Base-by-base conservation (phyloP, 257 asterid genomes). In the Forsythia viridissima region DNA sequence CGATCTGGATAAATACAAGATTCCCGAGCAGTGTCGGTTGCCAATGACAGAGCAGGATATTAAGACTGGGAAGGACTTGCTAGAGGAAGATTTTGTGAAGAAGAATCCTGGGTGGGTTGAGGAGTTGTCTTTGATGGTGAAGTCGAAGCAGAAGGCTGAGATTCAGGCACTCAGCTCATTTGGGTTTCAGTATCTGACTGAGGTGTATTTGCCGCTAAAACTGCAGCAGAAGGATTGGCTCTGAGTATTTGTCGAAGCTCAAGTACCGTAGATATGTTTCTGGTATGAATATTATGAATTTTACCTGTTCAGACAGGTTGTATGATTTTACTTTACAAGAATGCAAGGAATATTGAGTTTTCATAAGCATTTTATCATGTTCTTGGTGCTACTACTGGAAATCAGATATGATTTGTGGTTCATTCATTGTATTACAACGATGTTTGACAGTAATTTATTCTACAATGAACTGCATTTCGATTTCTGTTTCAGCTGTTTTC, bases 31-130 rank as follows among this genome's bases (percentile, higher is more conserved):
- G 46, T 94, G 97, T 76, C 82, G 97, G 82, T 76, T 94, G 93
- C 97, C 97, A 0, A 94, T 94, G 98, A 90, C 97, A 0, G 97
- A 94, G 84, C 84, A 80, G 86, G 98, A 94, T 90, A 91, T 94
- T 37, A 92, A 94, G 90, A 90, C 97, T 0, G 98, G 97, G 79
- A 90, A 85, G 83, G 98, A 94, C 85, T 52, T 94, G 88, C 78
- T 94, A 91, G 97, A 91, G 84, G 97, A 92, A 87, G 98, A 94
- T 80, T 94, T 94, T 41, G 98, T 92, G 91, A 94, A 94, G 93
- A 94, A 92, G 90, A 94, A 94, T 80, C 90, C 92, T 0, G 97
- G 94, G 2, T 94, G 98, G 98, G 98, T 92, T 30, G 97, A 92
- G 81, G 98, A 94, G 86, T 82, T 94, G 87, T 91, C 88, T 82